These are phyloP conservation scores for Ceratocystis alfenasii DNA, from an alignment of 2,329 filamentous ascomycete species.

Conservation along the genomic window DNA sequence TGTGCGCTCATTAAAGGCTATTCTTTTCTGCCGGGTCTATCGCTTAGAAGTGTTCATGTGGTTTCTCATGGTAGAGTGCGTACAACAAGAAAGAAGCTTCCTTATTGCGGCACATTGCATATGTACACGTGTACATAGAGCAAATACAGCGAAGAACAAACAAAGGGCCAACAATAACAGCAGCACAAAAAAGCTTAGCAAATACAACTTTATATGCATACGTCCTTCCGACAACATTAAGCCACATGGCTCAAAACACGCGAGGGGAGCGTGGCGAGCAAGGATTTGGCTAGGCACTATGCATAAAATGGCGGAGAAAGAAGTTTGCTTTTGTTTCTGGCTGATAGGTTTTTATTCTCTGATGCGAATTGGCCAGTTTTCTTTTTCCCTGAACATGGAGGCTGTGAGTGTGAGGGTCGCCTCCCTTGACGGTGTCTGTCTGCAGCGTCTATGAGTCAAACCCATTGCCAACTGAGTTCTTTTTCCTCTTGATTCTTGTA, in stretches of 20 bases:
- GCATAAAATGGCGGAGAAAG: background rate
- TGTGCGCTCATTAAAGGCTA: too few species aligned
- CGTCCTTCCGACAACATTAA: slow-evolving; percentile 6
- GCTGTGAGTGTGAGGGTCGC: too few species aligned
- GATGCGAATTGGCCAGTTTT: too few species aligned
- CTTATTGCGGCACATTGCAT: background rate
- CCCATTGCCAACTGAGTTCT: too few species aligned
- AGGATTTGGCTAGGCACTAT: slow-evolving; percentile 1
- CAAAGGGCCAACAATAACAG: background rate
- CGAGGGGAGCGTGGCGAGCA: slow-evolving; percentile 6
- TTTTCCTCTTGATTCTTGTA: too few species aligned
- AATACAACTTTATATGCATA: slow-evolving; percentile 10
- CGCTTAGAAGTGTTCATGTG: too few species aligned
- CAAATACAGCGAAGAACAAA: background rate
- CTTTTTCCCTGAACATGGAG: too few species aligned
- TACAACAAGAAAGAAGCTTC: background rate
- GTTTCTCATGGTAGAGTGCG: too few species aligned
- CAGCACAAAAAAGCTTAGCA: slow-evolving; percentile 1
- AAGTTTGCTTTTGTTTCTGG: background rate
- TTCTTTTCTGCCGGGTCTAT: background rate
- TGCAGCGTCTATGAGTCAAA: too few species aligned
- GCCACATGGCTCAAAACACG: slow-evolving; percentile 7
- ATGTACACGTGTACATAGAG: slow-evolving; percentile 9
- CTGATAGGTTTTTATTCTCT: too few species aligned
- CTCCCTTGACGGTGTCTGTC: too few species aligned